Percentiles rank a stretch among this genome's conserved stretches.
These are phyloP conservation scores for Ceriops tagal DNA, from an alignment of 345 rosid genomes.

Conservation along the genomic window DNA sequence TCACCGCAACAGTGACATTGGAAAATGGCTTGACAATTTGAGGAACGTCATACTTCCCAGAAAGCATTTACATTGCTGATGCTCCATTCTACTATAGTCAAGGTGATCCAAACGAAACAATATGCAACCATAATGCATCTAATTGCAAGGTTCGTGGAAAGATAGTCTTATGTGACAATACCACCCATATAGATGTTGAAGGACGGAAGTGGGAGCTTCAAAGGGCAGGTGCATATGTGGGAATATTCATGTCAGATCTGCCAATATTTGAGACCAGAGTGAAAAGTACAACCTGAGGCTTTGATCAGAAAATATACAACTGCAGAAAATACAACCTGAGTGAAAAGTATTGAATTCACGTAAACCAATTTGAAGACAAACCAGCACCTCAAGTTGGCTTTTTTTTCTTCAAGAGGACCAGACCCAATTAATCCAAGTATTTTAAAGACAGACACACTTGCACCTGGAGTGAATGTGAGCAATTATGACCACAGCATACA, in stretches of 20 bases:
- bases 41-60: slow-evolving; percentile 36
- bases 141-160: slow-evolving; percentile 27
- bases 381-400: slow-evolving; percentile 59
- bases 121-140: slow-evolving; percentile 19
- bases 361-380: slow-evolving; percentile 24
- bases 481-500: slow-evolving; percentile 27
- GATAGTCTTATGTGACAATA: slow-evolving; percentile 35
- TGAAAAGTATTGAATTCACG: slow-evolving; percentile 28
- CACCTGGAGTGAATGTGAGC: slow-evolving; percentile 39
- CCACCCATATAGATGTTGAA: neutral
- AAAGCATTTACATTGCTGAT: slow-evolving; percentile 22
- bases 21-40: slow-evolving; percentile 18
- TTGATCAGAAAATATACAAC: slow-evolving; percentile 11
- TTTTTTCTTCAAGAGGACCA: slow-evolving; percentile 71
- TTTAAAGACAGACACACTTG: slow-evolving; percentile 43
- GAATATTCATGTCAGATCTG: slow-evolving; percentile 24
- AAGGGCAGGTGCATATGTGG: slow-evolving; percentile 34
- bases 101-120: slow-evolving; percentile 15
- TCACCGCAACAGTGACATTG: slow-evolving; percentile 24
- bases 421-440: slow-evolving; percentile 35
- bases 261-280: slow-evolving; percentile 2
- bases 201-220: slow-evolving; percentile 23
- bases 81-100: slow-evolving; percentile 28
- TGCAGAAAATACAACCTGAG: slow-evolving; percentile 8
- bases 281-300: neutral